A percentile compares a stretch with the other conserved stretches of the same genome.
Evolutionary conservation across 768 basidiomycete genomes (phyloP).

Genomic region (Termitomyces sp.): DNA sequence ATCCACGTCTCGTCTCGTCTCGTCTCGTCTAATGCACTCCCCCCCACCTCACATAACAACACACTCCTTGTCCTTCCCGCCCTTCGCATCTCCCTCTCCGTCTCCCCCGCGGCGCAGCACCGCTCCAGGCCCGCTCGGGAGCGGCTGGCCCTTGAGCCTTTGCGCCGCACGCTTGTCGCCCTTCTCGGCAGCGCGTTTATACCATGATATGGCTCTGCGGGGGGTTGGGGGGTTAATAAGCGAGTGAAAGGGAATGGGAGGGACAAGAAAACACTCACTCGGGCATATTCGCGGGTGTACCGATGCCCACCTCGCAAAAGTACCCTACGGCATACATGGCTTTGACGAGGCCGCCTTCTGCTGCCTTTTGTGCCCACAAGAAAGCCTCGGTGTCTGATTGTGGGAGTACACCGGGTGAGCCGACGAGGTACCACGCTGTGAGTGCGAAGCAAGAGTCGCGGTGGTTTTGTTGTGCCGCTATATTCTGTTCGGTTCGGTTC

Average conservation of each 20-base stretch:
- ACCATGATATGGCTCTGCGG: slow-evolving; percentile 69
- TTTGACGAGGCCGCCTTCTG: slow-evolving; percentile 87
- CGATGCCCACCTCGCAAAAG: slow-evolving; percentile 77
- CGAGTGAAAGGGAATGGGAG: neutral
- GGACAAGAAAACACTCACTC: slow-evolving; percentile 5
- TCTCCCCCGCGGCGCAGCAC: slow-evolving; percentile 56
- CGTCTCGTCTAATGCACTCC: neutral
- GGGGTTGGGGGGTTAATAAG: neutral
- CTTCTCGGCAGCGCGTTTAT: slow-evolving; percentile 85
- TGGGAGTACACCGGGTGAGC: slow-evolving; percentile 94
- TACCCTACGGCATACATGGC: slow-evolving; percentile 99
- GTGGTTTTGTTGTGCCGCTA: slow-evolving; percentile 96
- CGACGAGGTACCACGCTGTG: slow-evolving; percentile 99
- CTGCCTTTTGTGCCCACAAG: slow-evolving; percentile 95
- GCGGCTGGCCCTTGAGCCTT: slow-evolving; percentile 64
- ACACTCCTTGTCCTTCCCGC: slow-evolving; percentile 78
- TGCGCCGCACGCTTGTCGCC: slow-evolving; percentile 94
- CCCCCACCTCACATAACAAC: slow-evolving; percentile 64
- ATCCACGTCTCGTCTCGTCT: neutral
- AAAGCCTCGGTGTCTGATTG: slow-evolving; percentile 99
- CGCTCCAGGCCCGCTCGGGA: slow-evolving; percentile 59
- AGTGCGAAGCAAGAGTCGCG: slow-evolving; percentile 97
- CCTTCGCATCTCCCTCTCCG: slow-evolving; percentile 31
- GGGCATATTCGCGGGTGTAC: slow-evolving; percentile 5
- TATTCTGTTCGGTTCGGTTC: slow-evolving; percentile 77